A percentile compares a stretch with the other conserved stretches of the same genome.
These are phyloP conservation scores for Haemoproteus tartakovskyi DNA, from an alignment of 169 alveolate species.

Conservation along the genomic window DNA sequence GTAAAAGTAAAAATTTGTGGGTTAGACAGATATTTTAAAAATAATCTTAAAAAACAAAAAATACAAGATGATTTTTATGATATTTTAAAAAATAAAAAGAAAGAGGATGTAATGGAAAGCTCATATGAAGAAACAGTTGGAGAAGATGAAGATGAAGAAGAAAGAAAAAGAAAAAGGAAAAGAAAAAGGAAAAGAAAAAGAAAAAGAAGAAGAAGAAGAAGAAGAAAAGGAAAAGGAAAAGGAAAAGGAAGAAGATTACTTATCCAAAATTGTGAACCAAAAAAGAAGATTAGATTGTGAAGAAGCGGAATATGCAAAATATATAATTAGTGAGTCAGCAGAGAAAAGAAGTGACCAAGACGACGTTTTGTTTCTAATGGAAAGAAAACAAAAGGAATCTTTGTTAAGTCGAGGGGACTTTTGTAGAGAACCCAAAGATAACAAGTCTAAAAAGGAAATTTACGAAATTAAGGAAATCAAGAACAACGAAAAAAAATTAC, in stretches of 20 bases:
- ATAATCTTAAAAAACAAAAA: not conserved
- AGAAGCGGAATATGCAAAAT: not conserved
- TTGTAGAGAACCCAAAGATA: too few species aligned
- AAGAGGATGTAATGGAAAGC: not conserved
- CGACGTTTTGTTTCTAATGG: too few species aligned
- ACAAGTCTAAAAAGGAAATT: too few species aligned
- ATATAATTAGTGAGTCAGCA: too few species aligned
- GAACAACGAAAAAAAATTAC: too few species aligned
- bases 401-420: too few species aligned
- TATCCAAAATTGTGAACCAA: not conserved
- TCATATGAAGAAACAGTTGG: not conserved
- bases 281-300: not conserved
- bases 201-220: not conserved
- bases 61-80: not conserved
- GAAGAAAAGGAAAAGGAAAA: not conserved
- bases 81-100: not conserved
- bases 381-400: too few species aligned
- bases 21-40: too few species aligned
- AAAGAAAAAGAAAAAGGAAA: not conserved
- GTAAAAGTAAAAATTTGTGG: not conserved
- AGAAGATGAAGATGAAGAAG: not conserved
- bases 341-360: too few species aligned
- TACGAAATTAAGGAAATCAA: too few species aligned
- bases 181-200: not conserved
- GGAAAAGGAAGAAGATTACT: too few species aligned